Percentiles rank a stretch among this genome's conserved stretches.
Conservation (phyloP, 257 asterid genomes). For the Petrea volubilis region DNA sequence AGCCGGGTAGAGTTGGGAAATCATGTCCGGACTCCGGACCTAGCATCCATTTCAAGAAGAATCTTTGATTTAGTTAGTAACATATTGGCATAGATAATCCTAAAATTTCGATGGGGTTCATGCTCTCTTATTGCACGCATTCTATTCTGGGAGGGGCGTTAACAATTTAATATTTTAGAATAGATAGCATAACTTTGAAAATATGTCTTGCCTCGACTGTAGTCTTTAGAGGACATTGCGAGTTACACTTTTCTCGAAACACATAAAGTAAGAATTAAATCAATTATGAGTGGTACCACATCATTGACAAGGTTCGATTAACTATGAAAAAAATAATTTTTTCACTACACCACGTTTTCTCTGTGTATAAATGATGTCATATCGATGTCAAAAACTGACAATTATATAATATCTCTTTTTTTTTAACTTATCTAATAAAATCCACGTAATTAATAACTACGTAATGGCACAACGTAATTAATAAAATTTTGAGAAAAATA, state of each 20-base stretch:
- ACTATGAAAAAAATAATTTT: background rate
- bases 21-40: background rate
- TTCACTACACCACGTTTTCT: background rate
- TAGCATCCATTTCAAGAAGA: conserved; percentile 13
- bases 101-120: background rate
- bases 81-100: background rate
- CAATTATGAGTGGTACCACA: background rate
- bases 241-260: background rate
- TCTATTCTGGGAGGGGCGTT: conserved; percentile 3
- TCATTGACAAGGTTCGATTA: background rate
- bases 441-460: no score
- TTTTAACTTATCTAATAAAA: background rate
- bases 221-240: background rate
- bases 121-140: conserved; percentile 1
- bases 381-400: background rate
- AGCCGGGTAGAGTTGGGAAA: conserved; percentile 10
- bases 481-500: no score
- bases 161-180: background rate
- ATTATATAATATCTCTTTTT: background rate
- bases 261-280: background rate
- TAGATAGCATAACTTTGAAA: background rate
- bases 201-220: background rate
- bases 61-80: conserved; percentile 1
- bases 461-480: no score
- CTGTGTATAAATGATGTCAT: background rate